A percentile compares a stretch with the other conserved stretches of the same genome.
Conservation (phyloP, 2,329 filamentous ascomycete genomes). For the Ceratocystiopsis minuta region DNA sequence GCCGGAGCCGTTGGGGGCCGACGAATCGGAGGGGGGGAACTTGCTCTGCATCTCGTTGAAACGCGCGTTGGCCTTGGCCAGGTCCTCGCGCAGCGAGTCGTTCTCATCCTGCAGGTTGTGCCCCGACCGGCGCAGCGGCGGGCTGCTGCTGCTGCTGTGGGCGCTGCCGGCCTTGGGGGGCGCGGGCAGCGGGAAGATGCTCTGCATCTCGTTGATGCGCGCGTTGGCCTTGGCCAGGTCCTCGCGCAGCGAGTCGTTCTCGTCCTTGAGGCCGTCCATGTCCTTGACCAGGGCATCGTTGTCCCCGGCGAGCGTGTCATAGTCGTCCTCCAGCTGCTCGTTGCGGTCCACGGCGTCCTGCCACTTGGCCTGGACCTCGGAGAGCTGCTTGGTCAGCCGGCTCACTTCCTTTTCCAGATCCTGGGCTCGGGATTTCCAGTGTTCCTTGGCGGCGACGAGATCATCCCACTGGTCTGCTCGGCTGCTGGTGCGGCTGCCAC, state of each 20-base stretch:
- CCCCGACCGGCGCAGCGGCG: no score
- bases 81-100: slow-evolving; percentile 9
- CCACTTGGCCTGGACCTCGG: slow-evolving; percentile 9
- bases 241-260: slow-evolving; percentile 10
- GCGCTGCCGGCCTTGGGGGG: no score
- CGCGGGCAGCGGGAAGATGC: no score
- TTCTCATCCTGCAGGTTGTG: slow-evolving; percentile 1
- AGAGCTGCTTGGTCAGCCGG: slow-evolving; percentile 6
- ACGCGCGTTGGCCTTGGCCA: slow-evolving; percentile 10
- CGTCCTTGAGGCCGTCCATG: slow-evolving; percentile 9
- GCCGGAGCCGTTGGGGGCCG: background rate
- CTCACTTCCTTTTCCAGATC: slow-evolving; percentile 12
- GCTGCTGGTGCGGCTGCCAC: no score
- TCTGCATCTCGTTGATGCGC: slow-evolving; percentile 10
- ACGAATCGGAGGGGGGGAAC: background rate
- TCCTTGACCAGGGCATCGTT: slow-evolving; percentile 11
- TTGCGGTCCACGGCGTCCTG: slow-evolving; percentile 10
- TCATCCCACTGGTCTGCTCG: no score
- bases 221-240: slow-evolving; percentile 11
- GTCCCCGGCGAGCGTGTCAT: slow-evolving; percentile 7
- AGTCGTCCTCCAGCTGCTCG: slow-evolving; percentile 12
- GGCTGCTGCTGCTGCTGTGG: no score
- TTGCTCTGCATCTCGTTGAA: slow-evolving; percentile 10
- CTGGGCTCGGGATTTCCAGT: slow-evolving; percentile 10
- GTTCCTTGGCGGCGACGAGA: no score